Evolutionary conservation across 306 rosid genomes (phyloP).

Genomic region (Ceratonia siliqua): DNA sequence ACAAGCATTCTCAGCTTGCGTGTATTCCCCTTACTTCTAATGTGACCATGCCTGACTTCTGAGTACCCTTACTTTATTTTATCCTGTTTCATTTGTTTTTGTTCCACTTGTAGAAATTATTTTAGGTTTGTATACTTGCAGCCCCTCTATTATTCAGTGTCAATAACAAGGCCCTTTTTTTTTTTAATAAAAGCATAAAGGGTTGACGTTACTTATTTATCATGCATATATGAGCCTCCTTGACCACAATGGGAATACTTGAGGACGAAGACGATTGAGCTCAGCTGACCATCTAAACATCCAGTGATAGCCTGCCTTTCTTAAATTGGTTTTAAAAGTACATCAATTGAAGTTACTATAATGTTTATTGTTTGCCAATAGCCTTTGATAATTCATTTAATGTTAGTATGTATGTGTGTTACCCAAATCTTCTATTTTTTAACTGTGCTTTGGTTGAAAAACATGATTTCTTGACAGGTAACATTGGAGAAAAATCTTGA

Average conservation of each 20-base stretch:
- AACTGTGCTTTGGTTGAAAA: constrained; percentile 30
- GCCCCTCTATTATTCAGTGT: constrained; percentile 7
- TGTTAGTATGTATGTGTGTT: constrained; percentile 1
- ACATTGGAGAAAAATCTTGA: constrained; percentile 58
- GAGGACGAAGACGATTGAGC: constrained; percentile 6
- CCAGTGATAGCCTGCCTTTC: constrained; percentile 4
- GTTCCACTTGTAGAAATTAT: background rate
- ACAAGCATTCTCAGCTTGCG: background rate
- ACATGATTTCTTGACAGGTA: constrained; percentile 55
- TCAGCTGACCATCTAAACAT: constrained; percentile 16
- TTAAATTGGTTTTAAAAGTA: background rate
- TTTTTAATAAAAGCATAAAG: background rate
- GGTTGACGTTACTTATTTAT: constrained; percentile 1
- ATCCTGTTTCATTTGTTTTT: background rate
- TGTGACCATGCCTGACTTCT: background rate
- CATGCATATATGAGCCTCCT: background rate
- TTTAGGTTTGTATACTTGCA: background rate
- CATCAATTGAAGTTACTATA: background rate
- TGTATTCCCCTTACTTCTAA: background rate
- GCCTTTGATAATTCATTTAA: background rate
- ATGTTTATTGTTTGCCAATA: constrained; percentile 14
- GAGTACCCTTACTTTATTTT: background rate
- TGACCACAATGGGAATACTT: constrained; percentile 18
- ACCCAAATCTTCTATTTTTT: constrained; percentile 1
- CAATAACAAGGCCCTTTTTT: background rate